Conservation (phyloP, 306 rosid genomes). For the Abrus precatorius region DNA sequence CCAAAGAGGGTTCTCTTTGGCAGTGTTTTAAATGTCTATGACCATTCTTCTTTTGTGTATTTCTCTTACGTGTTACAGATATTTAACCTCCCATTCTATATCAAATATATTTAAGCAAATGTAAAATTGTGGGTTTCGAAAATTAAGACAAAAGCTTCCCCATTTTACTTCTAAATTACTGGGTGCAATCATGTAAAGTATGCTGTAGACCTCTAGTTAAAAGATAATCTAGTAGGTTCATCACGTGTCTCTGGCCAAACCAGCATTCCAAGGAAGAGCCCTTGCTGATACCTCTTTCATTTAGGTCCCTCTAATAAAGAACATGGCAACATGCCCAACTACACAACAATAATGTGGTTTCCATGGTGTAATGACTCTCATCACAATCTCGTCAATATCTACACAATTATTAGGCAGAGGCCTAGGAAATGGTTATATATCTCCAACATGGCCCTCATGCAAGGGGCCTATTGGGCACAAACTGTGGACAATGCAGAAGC, state of each 20-base stretch:
- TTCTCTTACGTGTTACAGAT: background rate
- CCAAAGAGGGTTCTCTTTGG: background rate
- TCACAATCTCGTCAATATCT: background rate
- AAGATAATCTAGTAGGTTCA: background rate
- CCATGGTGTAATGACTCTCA: background rate
- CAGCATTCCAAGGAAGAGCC: no score
- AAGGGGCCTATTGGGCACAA: background rate
- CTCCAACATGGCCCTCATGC: conserved; percentile 2
- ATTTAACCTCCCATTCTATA: conserved; percentile 1
- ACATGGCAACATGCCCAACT: background rate
- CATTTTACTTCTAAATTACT: background rate
- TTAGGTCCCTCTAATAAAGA: background rate
- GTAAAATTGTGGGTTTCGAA: background rate
- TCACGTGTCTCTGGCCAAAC: no score
- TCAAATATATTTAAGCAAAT: background rate
- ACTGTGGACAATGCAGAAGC: background rate
- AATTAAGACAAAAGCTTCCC: background rate
- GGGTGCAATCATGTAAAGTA: background rate
- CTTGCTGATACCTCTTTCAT: background rate
- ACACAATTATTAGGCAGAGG: background rate
- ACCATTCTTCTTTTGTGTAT: background rate
- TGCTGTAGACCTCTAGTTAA: background rate
- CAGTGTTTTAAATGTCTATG: background rate
- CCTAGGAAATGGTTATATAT: background rate
- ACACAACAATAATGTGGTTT: background rate